A percentile compares a stretch with the other conserved stretches of the same genome.
Conservation (phyloP, 768 basidiomycete genomes). For the Amanita muscaria region DNA sequence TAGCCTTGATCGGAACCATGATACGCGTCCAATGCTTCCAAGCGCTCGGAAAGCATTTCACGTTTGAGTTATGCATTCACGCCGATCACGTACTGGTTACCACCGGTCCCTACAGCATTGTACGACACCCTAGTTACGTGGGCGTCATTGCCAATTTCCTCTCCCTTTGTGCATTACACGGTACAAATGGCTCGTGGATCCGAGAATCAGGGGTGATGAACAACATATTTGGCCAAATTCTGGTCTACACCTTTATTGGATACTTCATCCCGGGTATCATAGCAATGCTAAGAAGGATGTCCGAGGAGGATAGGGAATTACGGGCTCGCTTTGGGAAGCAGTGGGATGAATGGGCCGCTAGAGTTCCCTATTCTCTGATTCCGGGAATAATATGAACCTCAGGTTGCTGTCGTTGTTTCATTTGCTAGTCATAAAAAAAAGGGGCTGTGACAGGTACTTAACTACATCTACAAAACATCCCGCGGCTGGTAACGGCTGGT, state of each 20-base stretch:
- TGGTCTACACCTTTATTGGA: slow-evolving; percentile 19
- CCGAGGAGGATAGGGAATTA: slow-evolving; percentile 28
- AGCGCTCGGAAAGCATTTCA: slow-evolving; percentile 10
- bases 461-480: too few species aligned
- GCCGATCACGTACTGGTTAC: slow-evolving; percentile 21
- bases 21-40: slow-evolving; percentile 10
- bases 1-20: slow-evolving; percentile 3
- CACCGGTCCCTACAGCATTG: slow-evolving; percentile 18
- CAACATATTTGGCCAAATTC: slow-evolving; percentile 13
- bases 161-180: slow-evolving; percentile 18
- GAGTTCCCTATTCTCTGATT: slow-evolving; percentile 25
- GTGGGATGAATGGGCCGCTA: slow-evolving; percentile 23
- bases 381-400: slow-evolving; percentile 21
- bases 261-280: slow-evolving; percentile 20
- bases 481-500: too few species aligned
- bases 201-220: slow-evolving; percentile 23
- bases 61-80: slow-evolving; percentile 27
- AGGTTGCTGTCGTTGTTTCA: too few species aligned
- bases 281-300: slow-evolving; percentile 18
- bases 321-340: slow-evolving; percentile 23
- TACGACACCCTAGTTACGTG: slow-evolving; percentile 24
- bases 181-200: slow-evolving; percentile 24
- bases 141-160: slow-evolving; percentile 23
- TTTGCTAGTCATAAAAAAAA: too few species aligned
- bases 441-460: too few species aligned